These are phyloP conservation scores for Tripterygium wilfordii DNA, from an alignment of 177 flowering plant species.

Conservation along the genomic window DNA sequence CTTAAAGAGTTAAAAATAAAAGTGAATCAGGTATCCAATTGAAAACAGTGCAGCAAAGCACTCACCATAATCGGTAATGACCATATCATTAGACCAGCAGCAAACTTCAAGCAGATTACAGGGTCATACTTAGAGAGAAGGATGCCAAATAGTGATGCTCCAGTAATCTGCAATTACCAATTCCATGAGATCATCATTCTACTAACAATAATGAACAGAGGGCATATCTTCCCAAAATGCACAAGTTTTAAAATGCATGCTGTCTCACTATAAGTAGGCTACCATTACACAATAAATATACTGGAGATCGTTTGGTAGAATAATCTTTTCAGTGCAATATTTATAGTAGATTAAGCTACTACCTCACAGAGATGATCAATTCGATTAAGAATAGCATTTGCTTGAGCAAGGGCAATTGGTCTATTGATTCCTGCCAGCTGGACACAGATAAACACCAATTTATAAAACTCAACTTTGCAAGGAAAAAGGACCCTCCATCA, in stretches of 20 bases:
- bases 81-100: slow-evolving; percentile 75
- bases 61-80: slow-evolving; percentile 78
- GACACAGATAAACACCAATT: slow-evolving; percentile 6
- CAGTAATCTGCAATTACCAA: slow-evolving; percentile 76
- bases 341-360: neutral
- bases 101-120: slow-evolving; percentile 86
- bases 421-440: slow-evolving; percentile 93
- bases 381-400: slow-evolving; percentile 86
- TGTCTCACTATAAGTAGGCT: no score
- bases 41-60: slow-evolving; percentile 5
- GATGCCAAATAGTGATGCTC: slow-evolving; percentile 86
- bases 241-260: no score
- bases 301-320: no score
- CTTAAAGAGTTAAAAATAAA: neutral
- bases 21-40: neutral
- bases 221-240: no score
- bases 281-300: no score
- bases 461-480: slow-evolving; percentile 2
- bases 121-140: slow-evolving; percentile 87
- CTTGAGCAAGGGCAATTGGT: slow-evolving; percentile 90
- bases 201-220: no score
- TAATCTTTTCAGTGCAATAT: neutral
- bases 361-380: slow-evolving; percentile 97
- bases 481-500: neutral
- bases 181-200: no score